These are phyloP conservation scores for Cryptosporidium tyzzeri DNA, from an alignment of 169 alveolate genomes.

Conservation along the genomic window DNA sequence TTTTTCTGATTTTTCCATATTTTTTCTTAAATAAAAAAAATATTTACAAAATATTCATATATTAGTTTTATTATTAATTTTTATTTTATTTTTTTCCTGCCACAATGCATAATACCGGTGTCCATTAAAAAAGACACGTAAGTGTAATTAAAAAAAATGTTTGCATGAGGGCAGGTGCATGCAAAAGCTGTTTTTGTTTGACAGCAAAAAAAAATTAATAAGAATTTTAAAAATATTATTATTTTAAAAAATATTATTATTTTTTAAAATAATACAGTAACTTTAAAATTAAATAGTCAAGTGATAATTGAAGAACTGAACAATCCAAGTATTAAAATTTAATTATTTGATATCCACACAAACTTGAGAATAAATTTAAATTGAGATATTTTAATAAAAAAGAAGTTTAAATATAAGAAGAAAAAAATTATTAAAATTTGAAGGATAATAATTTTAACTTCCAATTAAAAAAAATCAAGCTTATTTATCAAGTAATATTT, in stretches of 20 bases:
- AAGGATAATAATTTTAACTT: not conserved
- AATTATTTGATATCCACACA: not conserved
- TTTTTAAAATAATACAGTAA: not conserved
- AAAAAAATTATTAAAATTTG: not conserved
- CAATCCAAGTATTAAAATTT: not conserved
- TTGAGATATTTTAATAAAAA: not conserved
- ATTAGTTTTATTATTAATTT: not conserved
- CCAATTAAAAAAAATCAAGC: not conserved
- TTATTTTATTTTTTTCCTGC: not conserved
- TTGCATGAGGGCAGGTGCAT: constrained; percentile 50
- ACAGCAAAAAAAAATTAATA: not conserved
- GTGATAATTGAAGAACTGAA: too few relatives aligned
- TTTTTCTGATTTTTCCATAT: not conserved
- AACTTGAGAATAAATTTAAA: not conserved
- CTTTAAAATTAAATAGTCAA: not conserved
- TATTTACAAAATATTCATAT: not conserved
- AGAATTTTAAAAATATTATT: not conserved
- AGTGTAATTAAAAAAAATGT: not conserved
- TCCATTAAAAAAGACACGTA: constrained; percentile 44
- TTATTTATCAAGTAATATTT: not conserved
- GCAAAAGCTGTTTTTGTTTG: constrained; percentile 17
- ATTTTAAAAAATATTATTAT: too few relatives aligned
- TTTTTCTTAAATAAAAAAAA: not conserved
- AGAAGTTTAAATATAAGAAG: not conserved
- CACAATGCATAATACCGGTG: constrained; percentile 30